phyloP scores from a whole-genome alignment of 1,139 yeast genomes.

The Pichia sp. region DNA sequence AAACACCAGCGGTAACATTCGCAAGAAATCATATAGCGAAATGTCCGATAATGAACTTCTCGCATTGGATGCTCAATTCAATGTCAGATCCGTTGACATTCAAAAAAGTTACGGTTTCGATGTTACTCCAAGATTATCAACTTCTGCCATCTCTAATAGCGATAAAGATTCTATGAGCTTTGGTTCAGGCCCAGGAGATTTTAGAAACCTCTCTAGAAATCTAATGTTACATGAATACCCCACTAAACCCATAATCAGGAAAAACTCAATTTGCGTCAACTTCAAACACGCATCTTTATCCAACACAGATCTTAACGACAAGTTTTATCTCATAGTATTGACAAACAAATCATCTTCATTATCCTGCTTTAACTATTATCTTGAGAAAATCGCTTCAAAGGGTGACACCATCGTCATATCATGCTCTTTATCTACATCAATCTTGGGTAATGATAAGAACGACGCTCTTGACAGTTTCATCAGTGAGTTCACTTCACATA shows the following conservation, averaged over 20 bases:
- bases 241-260: slow-evolving; percentile 22
- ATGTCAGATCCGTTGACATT: slow-evolving; percentile 19
- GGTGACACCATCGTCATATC: slow-evolving; percentile 59
- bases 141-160: slow-evolving; percentile 15
- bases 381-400: slow-evolving; percentile 42
- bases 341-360: slow-evolving; percentile 63
- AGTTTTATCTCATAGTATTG: slow-evolving; percentile 53
- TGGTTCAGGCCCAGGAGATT: slow-evolving; percentile 3
- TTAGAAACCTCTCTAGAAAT: slow-evolving; percentile 12
- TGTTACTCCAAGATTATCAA: slow-evolving; percentile 11
- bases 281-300: slow-evolving; percentile 35
- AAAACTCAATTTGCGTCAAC: slow-evolving; percentile 34
- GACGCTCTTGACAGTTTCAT: slow-evolving; percentile 7
- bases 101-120: slow-evolving; percentile 16
- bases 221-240: slow-evolving; percentile 22
- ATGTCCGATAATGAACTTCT: slow-evolving; percentile 61
- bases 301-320: slow-evolving; percentile 16
- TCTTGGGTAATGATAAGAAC: slow-evolving; percentile 11
- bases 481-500: slow-evolving; percentile 15
- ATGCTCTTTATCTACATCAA: slow-evolving; percentile 20
- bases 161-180: slow-evolving; percentile 11
- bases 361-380: slow-evolving; percentile 64
- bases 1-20: slow-evolving; percentile 7
- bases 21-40: slow-evolving; percentile 51
- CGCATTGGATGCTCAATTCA: slow-evolving; percentile 52